Base-by-base conservation (phyloP, 2,329 filamentous ascomycete species). In the Monosporascus cannonballus region DNA sequence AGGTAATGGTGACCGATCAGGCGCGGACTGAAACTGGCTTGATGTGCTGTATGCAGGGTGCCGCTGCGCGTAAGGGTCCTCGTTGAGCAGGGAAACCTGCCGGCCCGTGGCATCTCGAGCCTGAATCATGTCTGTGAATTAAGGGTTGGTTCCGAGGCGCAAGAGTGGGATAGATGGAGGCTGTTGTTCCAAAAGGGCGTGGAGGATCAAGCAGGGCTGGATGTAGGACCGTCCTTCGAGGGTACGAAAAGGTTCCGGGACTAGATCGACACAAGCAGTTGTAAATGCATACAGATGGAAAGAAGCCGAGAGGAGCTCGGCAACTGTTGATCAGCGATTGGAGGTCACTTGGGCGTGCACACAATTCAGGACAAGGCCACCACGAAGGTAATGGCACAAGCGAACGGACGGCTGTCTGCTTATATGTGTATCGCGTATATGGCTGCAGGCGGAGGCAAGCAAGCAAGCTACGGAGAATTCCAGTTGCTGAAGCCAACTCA, bases 51-150 rank as follows among this genome's bases (percentile, higher is more conserved):
- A 75, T 60, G 67, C 58, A 54, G 56, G 57, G 52, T 54, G 56
- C 24, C 30, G 54, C 58, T 61, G 18, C 8, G 64, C 53, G 52
- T 67, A 62, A 15, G 68, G 64, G 47, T 81, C 79, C 57, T 84
- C 79, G 65, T 84, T 84, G 39, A 85, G 72, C 9, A 85, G 72
- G 49, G 81, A 84, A 63, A 85, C 77, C 66, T 75, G 72, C 59
- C 79, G 78, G 60, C 81, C 81, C 42, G 75, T 71, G 44, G 80
- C 78, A 66, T 84, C 77, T 61, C 76, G 71, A 50, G 74, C 76
- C 56, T 81, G 74, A 78, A 84, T 83, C 58, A 54, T 69, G 53
- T 61, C 58, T 58, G 55, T 66, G 54, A n/a, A 27, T 50, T 34
- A 44, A 30, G 9, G 20, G 15, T 48, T 47, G 48, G 25, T 51